Evolutionary conservation across 23 red algal genomes (phyloP).

Genomic region (Gracilaria gracilis): DNA sequence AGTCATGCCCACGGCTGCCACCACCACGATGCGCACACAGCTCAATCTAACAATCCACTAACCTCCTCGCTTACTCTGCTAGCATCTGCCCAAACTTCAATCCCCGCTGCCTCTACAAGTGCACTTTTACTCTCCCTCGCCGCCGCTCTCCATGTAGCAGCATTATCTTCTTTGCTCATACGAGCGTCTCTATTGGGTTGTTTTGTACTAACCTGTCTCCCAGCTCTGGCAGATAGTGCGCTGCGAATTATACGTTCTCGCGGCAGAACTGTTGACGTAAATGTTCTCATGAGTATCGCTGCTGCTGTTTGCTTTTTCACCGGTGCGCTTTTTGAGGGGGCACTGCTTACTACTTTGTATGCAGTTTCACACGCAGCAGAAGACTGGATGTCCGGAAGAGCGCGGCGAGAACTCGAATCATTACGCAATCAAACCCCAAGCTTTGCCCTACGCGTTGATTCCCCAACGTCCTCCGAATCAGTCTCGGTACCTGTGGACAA

Average conservation of each 20-base stretch:
- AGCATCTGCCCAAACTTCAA: conserved; percentile 27
- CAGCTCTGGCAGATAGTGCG: conserved; percentile 26
- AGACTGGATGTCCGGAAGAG: conserved; percentile 59
- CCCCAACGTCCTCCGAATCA: not conserved
- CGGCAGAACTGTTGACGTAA: conserved; percentile 56
- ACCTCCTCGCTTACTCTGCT: conserved; percentile 7
- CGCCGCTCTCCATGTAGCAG: conserved; percentile 31
- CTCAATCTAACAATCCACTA: conserved; percentile 10
- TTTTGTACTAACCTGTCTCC: conserved; percentile 49
- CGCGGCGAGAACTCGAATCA: conserved; percentile 74
- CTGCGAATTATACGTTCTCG: conserved; percentile 37
- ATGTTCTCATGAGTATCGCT: conserved; percentile 93
- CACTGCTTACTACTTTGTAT: conserved; percentile 81
- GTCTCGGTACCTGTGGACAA: conserved; percentile 29
- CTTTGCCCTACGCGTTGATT: conserved; percentile 51
- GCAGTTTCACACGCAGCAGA: conserved; percentile 79
- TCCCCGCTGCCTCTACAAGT: not conserved
- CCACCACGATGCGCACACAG: not conserved
- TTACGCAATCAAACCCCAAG: conserved; percentile 72
- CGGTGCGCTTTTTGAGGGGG: conserved; percentile 79
- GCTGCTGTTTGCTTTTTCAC: conserved; percentile 60
- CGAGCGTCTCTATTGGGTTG: conserved; percentile 8
- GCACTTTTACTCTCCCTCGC: conserved; percentile 19
- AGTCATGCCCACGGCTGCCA: not conserved
- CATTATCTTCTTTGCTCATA: conserved; percentile 4